phyloP scores from a whole-genome alignment of 495 filamentous ascomycete species.

The Penicillium roqueforti region DNA sequence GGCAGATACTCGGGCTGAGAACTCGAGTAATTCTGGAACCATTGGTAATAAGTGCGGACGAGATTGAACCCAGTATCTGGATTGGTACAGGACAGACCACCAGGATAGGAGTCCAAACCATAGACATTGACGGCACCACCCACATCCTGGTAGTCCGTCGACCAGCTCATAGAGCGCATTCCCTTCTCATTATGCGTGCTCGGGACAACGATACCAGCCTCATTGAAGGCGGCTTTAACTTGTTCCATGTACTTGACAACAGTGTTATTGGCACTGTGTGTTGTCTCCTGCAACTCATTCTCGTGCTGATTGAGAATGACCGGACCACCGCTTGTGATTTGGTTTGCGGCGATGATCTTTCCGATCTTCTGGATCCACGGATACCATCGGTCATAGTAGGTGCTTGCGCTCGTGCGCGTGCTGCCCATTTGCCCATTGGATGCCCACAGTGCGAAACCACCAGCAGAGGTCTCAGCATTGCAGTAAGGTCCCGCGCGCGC shows the following conservation, averaged over 20 bases:
- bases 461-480: slow-evolving; percentile 51
- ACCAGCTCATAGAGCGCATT: slow-evolving; percentile 48
- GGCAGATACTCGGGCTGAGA: slow-evolving; percentile 49
- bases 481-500: slow-evolving; percentile 56
- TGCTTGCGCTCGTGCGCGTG: slow-evolving; percentile 37
- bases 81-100: slow-evolving; percentile 51
- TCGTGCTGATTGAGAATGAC: slow-evolving; percentile 52
- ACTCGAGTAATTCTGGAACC: slow-evolving; percentile 51
- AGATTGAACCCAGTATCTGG: slow-evolving; percentile 46
- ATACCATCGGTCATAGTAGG: slow-evolving; percentile 40
- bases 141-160: slow-evolving; percentile 51
- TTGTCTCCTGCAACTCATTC: slow-evolving; percentile 49
- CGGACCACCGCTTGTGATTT: slow-evolving; percentile 50
- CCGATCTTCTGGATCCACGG: slow-evolving; percentile 46
- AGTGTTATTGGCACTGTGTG: slow-evolving; percentile 33
- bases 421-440: slow-evolving; percentile 48
- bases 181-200: slow-evolving; percentile 52
- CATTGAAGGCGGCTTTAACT: slow-evolving; percentile 41
- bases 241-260: slow-evolving; percentile 51
- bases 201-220: slow-evolving; percentile 50
- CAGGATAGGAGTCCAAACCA: slow-evolving; percentile 53
- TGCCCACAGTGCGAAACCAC: slow-evolving; percentile 50
- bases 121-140: slow-evolving; percentile 55
- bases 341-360: slow-evolving; percentile 44
- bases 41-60: slow-evolving; percentile 51